These are phyloP conservation scores for Retiboletus flavoniger DNA, from an alignment of 1,284 basidiomycete species.

Conservation along the genomic window DNA sequence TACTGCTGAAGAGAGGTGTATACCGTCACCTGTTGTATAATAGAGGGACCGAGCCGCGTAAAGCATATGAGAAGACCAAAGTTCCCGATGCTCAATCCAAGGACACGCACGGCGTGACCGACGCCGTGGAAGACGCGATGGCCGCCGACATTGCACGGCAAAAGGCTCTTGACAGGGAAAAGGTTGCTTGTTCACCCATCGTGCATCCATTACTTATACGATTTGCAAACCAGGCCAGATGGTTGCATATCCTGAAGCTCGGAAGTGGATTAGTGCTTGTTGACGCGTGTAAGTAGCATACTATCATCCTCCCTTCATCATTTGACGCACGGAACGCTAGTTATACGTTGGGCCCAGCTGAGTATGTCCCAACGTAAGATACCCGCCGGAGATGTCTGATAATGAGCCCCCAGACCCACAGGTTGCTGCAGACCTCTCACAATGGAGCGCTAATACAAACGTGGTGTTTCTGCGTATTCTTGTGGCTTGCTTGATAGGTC, in stretches of 20 bases:
- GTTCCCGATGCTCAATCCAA: neutral
- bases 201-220: conserved; percentile 6
- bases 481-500: conserved; percentile 63
- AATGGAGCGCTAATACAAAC: conserved; percentile 50
- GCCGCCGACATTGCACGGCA: neutral
- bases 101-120: neutral
- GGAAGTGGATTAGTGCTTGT: conserved; percentile 57
- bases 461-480: conserved; percentile 56
- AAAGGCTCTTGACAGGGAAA: conserved; percentile 20
- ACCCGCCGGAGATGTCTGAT: conserved; percentile 1
- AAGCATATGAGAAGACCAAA: conserved; percentile 25
- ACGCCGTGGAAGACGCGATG: neutral
- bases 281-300: conserved; percentile 63
- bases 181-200: conserved; percentile 15
- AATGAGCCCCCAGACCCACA: conserved; percentile 37
- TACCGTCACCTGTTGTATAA: conserved; percentile 92
- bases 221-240: conserved; percentile 52
- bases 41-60: conserved; percentile 64
- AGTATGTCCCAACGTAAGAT: conserved; percentile 36
- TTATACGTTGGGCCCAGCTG: conserved; percentile 74
- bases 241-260: conserved; percentile 55
- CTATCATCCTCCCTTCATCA: neutral
- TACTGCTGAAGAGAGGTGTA: conserved; percentile 83
- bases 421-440: conserved; percentile 36
- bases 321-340: conserved; percentile 37